Base-by-base conservation (phyloP, 108 stramenopile genomes). In the Cyclotella cryptica region DNA sequence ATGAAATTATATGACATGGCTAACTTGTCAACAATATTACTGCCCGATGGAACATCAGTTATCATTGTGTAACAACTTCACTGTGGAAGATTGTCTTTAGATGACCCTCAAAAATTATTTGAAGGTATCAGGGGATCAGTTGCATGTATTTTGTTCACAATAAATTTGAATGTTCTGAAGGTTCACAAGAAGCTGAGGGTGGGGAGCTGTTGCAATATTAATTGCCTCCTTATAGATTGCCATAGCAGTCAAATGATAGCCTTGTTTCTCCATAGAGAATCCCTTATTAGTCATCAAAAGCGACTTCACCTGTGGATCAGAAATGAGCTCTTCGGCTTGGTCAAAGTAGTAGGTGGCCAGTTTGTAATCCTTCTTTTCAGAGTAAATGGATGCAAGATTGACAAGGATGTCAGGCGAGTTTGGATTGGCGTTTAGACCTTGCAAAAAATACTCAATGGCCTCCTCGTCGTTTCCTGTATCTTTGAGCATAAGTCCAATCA, bases 221-320 rank as follows among this genome's bases (percentile, higher is more conserved):
- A 53, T 53, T n/a, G 52, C 52, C 18, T 53, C 18, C n/a, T 53
- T 19, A 53, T 53, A 53, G 19, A 53, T n/a, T 53, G 52, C 52
- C n/a, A n/a, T 53, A 6, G 52, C 52, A 53, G 52, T 6, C 18
- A 12, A 53, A 10, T 18, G 52, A 53, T 44, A 59, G 29, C 58
- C 26, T 39, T 54, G 19, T 19, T 41, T 59, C 8, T 71, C 71
- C 54, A 71, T 4, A 2, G 55, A 40, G 53, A 18, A 57, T 15
- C 55, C 71, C 45, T 44, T 71, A 27, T 58, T 71, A 19, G 55
- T 41, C 51, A 59, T 35, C 10, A 71, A 26, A 21, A 44, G 45
- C 18, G 54, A 53, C 42, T 52, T 71, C 12, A 71, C 17, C 18
- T 24, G 24, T 14, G 58, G 71, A 24, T 54, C 52, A 12, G 52